Base-by-base conservation (phyloP, 768 basidiomycete species). In the Rhodotorula paludigena region DNA sequence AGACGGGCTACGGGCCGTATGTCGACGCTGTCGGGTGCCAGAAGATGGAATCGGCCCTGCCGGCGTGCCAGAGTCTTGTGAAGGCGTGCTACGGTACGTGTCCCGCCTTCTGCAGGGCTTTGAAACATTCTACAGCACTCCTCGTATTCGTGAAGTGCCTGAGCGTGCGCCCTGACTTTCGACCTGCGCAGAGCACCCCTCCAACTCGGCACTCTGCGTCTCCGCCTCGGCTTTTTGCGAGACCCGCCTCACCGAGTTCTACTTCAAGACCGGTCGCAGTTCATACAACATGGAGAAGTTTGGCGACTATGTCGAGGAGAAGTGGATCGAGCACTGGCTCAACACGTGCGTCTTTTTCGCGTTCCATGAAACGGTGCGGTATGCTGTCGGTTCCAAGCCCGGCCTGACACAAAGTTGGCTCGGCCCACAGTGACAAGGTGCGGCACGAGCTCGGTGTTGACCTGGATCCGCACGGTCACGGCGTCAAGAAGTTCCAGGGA, bases 231-330 rank as follows among this genome's bases (percentile, higher is more conserved):
- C 32, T 6, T 76, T 56, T 60, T 76, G 75, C 62, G 75, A 76
- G 57, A 58, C 52, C 14, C 67, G 64, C 20, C 65, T 74, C 59
- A 69, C 67, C 0, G 69, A 56, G 14, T 52, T 65, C 23, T 76
- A 72, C 53, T 54, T 60, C 51, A 36, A 23, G 35, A 67, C 68
- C 0, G 73, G 74, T 0, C 56, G 70, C 30, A 74, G 56, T 36
- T 39, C 64, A 20, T 73, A 68, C 59, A 63, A 74, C 48, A 66
- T 74, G 61, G 25, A 23, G 20, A 66, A 69, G 54, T 71, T 58
- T 25, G 74, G 74, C 35, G 73, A 68, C n/a, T 76, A 74, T 52
- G 65, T 33, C 9, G 74, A 74, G 57, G 65, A 72, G n/a, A 38
- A 64, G 44, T 69, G 68, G 73, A 69, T 74, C 48, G 41, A 32